Conservation (phyloP, 106 monocot genomes). For the Dioscorea alata region DNA sequence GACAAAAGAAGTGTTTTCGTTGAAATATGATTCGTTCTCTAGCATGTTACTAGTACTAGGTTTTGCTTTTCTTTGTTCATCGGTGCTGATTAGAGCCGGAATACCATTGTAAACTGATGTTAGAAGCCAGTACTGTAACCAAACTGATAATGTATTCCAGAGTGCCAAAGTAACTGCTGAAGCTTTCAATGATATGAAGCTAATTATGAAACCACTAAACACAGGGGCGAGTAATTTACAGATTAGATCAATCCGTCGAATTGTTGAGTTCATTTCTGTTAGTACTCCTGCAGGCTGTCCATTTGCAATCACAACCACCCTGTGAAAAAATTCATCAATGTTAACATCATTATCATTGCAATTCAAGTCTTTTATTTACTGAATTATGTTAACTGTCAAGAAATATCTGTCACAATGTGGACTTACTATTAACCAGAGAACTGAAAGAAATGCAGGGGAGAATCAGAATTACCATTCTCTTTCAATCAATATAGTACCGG, state of each 20-base stretch:
- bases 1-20: constrained; percentile 6
- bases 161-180: constrained; percentile 61
- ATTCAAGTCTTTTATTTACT: background rate
- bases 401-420: too few relatives aligned
- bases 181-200: constrained; percentile 73
- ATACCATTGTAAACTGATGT: constrained; percentile 75
- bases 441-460: background rate
- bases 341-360: background rate
- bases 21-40: constrained; percentile 3
- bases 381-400: too few relatives aligned
- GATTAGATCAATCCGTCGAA: constrained; percentile 80
- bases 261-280: constrained; percentile 72
- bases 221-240: constrained; percentile 94
- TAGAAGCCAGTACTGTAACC: constrained; percentile 82
- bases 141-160: constrained; percentile 73
- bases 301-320: constrained; percentile 85
- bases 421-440: background rate
- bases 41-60: constrained; percentile 8
- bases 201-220: constrained; percentile 82
- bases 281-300: constrained; percentile 53
- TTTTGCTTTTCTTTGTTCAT: constrained; percentile 23
- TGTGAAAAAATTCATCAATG: constrained; percentile 5
- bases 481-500: constrained; percentile 93
- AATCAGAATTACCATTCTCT: constrained; percentile 75
- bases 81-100: constrained; percentile 53